Conservation (phyloP, 352 stramenopile species). For the Pythium brassicae region DNA sequence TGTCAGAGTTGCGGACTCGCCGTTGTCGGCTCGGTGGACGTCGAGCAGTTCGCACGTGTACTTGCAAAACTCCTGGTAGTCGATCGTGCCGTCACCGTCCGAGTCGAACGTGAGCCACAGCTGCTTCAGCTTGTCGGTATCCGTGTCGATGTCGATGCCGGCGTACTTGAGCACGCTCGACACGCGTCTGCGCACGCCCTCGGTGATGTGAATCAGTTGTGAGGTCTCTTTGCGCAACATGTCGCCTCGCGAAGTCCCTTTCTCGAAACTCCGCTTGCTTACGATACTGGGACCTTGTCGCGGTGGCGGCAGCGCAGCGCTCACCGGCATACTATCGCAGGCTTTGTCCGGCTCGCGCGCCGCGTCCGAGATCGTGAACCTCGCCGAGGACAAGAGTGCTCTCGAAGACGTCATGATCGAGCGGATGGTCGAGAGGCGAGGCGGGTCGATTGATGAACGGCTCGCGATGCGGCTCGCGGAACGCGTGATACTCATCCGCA, state of each 20-base stretch:
- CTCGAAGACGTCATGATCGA: not conserved
- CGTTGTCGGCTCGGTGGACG: conserved; percentile 25
- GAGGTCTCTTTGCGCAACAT: conserved; percentile 11
- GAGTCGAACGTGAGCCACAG: conserved; percentile 38
- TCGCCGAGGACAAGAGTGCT: not conserved
- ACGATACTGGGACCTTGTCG: not conserved
- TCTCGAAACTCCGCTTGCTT: not conserved
- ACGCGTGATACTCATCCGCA: not conserved
- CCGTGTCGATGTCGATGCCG: conserved; percentile 28
- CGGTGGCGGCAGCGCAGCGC: not conserved
- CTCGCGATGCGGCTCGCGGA: not conserved
- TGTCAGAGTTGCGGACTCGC: conserved; percentile 14
- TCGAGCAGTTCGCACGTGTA: conserved; percentile 37
- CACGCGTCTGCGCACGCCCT: conserved; percentile 18
- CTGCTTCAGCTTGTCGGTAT: conserved; percentile 27
- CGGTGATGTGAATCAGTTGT: conserved; percentile 8
- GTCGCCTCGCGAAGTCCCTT: conserved; percentile 7
- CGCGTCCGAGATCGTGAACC: conserved; percentile 6
- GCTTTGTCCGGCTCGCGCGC: not conserved
- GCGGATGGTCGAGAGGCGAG: not conserved
- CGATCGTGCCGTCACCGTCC: conserved; percentile 36
- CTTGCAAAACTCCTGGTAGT: conserved; percentile 41
- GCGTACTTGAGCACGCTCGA: conserved; percentile 27
- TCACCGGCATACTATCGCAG: not conserved
- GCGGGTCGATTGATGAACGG: not conserved